Evolutionary conservation across 2,329 filamentous ascomycete species (phyloP), one percentile per base, ranked within the genome.

Genomic region (Dactylellina parvicollis): DNA sequence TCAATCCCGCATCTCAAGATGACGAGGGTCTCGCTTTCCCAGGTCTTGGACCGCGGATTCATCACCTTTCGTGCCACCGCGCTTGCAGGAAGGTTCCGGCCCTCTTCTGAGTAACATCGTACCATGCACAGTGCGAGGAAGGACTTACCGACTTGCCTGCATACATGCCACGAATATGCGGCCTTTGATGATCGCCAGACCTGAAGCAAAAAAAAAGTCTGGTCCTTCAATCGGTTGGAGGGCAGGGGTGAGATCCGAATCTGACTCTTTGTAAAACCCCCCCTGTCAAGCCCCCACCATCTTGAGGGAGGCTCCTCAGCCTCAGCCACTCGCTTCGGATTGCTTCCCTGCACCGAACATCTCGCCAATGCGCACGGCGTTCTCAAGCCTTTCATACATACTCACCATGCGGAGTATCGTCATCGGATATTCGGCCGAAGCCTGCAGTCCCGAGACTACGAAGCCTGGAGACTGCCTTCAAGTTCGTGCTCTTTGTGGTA

Each of bases 241-340:
- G n/a, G 16, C 34, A 56, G 34, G 52, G 52, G 8, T 20, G 14
- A 4, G 16, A 26, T 49, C 24, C 18, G 20, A 38, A 40, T 56
- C 52, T 56, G 52, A 56, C 52, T 42, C 52, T 42, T 56, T 28
- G 7, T 34, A 18, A 34, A 32, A 52, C 28, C 22, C 47, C 47
- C 34, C 34, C 18, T 24, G n/a, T 42, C 30, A 22, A 24, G 12
- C 18, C 32, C 52, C 34, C 22, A 26, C 30, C 30, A 32, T 22
- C n/a, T 50, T n/a, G 8, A 30, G 26, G 28, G 26, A 32, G 3
- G 12, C 46, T 30, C 32, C 30, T 54, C 49, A 54, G 49, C 49
- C 49, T 54, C 30, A 56, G 52, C 76, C 82, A 83, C 71, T 85
- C 86, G 78, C 87, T 86, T 36, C 80, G 80, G 32, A 86, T 85